Base-by-base conservation (phyloP, 2,329 filamentous ascomycete genomes). In the Sphaerulina vaccinii region DNA sequence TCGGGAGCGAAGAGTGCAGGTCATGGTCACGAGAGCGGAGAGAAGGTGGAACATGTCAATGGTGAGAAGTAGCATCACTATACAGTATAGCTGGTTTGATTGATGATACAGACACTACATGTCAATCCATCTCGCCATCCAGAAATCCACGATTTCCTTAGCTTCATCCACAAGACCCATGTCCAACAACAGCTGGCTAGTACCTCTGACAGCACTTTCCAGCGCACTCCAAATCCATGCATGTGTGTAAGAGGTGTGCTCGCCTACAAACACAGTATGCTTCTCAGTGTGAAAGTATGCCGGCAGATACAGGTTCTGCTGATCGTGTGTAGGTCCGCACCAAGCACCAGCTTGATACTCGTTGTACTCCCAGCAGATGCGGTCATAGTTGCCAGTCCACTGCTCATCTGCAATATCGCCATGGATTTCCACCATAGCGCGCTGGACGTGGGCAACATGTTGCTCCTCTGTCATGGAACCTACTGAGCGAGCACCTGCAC, bases 251-350 rank as follows among this genome's bases (percentile, higher is more conserved):
- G 78, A 81, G 0, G 85, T 87, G 63, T 88, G 84, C 66, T 88
- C 85, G 2, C 64, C 64, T 1, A 66, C 73, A 53, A 87, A 87
- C 27, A 88, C 81, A n/a, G 84, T 83, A 41, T 84, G 81, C 56
- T 77, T 78, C 66, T 88, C 81, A 0, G 84, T 88, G 64, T 83
- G 79, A 62, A 85, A 87, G 63, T 87, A 89, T n/a, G 85, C 81
- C 0, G 86, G 85, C 7, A 89, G 72, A 59, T 85, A 89, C 19
- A 88, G 63, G 58, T 85, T 77, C 62, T 89, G 85, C 70, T 88
- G 83, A 0, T 84, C 84, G 0, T 82, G 72, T 0, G 74, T 69
- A 0, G 85, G 62, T 7, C 46, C 52, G 1, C 79, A 79, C 85
- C 84, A 89, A 5, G 79, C 79, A 3, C 80, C 84, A 1, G 77